phyloP scores from a whole-genome alignment of 805 yeast species.

The Cyberlindnera japonica region DNA sequence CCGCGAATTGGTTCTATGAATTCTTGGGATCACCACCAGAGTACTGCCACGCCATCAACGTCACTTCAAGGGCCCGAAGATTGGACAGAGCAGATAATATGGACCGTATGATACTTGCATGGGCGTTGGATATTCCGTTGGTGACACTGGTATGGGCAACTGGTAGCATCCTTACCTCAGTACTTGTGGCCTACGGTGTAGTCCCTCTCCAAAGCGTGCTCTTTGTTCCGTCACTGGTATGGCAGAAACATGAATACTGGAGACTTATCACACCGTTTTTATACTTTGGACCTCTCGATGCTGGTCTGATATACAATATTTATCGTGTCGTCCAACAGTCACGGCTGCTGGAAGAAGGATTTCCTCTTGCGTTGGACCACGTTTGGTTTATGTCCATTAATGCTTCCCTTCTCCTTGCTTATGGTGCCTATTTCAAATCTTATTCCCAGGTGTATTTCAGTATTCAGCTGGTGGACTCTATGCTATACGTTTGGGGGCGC shows the following conservation, averaged over 20 bases:
- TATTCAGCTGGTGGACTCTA: constrained; percentile 8
- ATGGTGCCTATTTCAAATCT: constrained; percentile 8
- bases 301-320: constrained; percentile 9
- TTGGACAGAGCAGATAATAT: constrained; percentile 13
- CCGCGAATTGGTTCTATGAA: too few species aligned
- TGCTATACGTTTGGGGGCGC: constrained; percentile 21
- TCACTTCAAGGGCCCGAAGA: too few species aligned
- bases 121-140: constrained; percentile 17
- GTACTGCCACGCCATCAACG: too few species aligned
- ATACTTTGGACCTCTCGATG: constrained; percentile 18
- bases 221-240: constrained; percentile 12
- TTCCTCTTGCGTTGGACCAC: constrained; percentile 10
- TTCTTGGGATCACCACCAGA: too few species aligned
- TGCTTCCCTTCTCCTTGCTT: constrained; percentile 8
- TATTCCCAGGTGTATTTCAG: constrained; percentile 6
- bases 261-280: constrained; percentile 20
- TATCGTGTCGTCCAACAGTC: constrained; percentile 12
- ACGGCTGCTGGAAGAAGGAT: constrained; percentile 15
- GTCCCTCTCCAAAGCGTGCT: constrained; percentile 11
- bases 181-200: constrained; percentile 12
- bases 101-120: constrained; percentile 23
- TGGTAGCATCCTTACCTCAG: constrained; percentile 10
- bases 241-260: constrained; percentile 20
- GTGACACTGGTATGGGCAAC: constrained; percentile 22
- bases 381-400: constrained; percentile 20